Evolutionary conservation across 345 rosid genomes (phyloP).

Genomic region (Cardiospermum halicacabum): DNA sequence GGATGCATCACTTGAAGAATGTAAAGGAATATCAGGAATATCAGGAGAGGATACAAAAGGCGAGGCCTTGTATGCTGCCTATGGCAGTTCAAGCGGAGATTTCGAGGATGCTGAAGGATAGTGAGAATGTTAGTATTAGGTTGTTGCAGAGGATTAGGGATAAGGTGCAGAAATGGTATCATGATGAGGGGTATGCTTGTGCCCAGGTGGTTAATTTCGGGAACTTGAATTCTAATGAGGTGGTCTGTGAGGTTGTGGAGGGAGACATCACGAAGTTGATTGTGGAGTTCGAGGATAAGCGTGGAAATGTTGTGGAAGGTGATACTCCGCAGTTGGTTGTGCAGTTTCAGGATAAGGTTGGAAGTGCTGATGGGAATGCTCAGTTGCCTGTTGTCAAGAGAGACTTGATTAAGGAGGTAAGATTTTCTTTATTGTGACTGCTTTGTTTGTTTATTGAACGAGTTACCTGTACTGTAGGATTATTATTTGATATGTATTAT

Average conservation of each 20-base stretch:
- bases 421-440: background rate
- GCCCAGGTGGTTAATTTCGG: constrained; percentile 98
- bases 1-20: constrained; percentile 74
- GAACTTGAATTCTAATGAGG: constrained; percentile 86
- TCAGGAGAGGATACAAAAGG: constrained; percentile 70
- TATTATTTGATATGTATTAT: too few relatives aligned
- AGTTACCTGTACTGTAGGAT: too few relatives aligned
- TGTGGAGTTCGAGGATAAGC: constrained; percentile 87
- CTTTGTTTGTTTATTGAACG: background rate
- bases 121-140: constrained; percentile 85
- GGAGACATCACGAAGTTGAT: constrained; percentile 87
- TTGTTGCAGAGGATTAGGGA: constrained; percentile 91
- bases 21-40: constrained; percentile 89
- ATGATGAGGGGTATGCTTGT: constrained; percentile 93
- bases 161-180: constrained; percentile 94
- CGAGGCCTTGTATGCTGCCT: constrained; percentile 80
- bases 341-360: too few relatives aligned
- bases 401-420: constrained; percentile 80
- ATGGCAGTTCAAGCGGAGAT: constrained; percentile 50
- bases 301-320: constrained; percentile 90
- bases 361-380: too few relatives aligned
- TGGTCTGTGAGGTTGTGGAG: constrained; percentile 98
- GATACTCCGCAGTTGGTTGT: too few relatives aligned
- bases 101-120: constrained; percentile 63
- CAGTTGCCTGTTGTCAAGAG: constrained; percentile 70